These are phyloP conservation scores for Lodderomyces parapsilosis DNA, from an alignment of 1,139 yeast species.

Conservation along the genomic window DNA sequence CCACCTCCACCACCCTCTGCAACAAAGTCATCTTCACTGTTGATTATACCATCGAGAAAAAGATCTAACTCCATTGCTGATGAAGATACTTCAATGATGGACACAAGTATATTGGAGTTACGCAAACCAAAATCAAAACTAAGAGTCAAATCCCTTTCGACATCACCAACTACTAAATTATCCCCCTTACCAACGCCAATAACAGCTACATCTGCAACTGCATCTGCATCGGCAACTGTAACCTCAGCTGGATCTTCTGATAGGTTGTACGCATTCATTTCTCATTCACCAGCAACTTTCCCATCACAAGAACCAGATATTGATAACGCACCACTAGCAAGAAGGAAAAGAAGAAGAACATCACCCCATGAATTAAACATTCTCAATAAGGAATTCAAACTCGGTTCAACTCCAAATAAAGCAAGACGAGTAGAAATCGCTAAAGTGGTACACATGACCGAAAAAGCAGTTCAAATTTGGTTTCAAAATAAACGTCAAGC, in stretches of 20 bases:
- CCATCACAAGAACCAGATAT: constrained; percentile 82
- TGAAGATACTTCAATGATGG: constrained; percentile 7
- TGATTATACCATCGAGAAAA: not conserved
- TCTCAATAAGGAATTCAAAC: constrained; percentile 72
- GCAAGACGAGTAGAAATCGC: constrained; percentile 76
- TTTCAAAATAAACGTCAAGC: constrained; percentile 94
- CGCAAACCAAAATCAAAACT: constrained; percentile 10
- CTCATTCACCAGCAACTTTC: constrained; percentile 86
- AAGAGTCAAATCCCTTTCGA: constrained; percentile 7
- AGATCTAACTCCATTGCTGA: not conserved
- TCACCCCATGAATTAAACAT: constrained; percentile 82
- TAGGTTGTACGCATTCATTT: constrained; percentile 74
- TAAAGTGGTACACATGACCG: constrained; percentile 81
- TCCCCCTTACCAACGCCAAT: constrained; percentile 5
- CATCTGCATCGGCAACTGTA: too few relatives aligned
- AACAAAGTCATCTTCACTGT: not conserved
- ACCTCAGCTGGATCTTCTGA: constrained; percentile 16
- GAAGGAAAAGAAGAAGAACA: constrained; percentile 93
- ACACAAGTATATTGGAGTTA: constrained; percentile 14
- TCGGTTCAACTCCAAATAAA: constrained; percentile 81
- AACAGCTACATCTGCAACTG: too few relatives aligned
- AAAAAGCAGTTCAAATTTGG: constrained; percentile 97
- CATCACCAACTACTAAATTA: constrained; percentile 9
- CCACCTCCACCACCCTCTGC: constrained; percentile 13
- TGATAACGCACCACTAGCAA: constrained; percentile 85